Percentiles rank a stretch among this genome's conserved stretches.
phyloP scores from a whole-genome alignment of 2,329 filamentous ascomycete genomes.

The Tetracladium maxilliforme region DNA sequence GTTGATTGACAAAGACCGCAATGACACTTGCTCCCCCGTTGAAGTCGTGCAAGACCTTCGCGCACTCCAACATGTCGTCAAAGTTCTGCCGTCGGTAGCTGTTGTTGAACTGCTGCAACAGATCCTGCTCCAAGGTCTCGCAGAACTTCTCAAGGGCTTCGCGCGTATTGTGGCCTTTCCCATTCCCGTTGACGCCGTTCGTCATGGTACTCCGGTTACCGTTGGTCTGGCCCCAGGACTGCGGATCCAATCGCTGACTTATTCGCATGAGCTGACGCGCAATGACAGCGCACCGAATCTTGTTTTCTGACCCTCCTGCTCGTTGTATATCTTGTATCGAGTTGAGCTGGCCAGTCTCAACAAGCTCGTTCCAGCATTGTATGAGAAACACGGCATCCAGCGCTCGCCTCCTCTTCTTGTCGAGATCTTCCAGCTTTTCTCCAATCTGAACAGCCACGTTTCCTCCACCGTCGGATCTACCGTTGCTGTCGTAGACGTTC shows the following conservation, averaged over 20 bases:
- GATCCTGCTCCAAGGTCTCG: conserved; percentile 86
- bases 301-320: conserved; percentile 76
- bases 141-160: conserved; percentile 95
- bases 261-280: conserved; percentile 87
- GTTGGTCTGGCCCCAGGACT: conserved; percentile 53
- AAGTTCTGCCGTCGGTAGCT: conserved; percentile 93
- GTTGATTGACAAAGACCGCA: conserved; percentile 92
- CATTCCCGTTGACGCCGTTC: conserved; percentile 22
- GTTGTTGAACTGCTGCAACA: conserved; percentile 92
- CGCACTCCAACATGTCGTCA: conserved; percentile 95
- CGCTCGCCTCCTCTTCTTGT: conserved; percentile 78
- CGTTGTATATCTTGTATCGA: conserved; percentile 80
- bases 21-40: conserved; percentile 92
- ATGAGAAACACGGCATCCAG: conserved; percentile 91
- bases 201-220: conserved; percentile 33
- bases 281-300: conserved; percentile 87
- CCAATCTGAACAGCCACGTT: conserved; percentile 92
- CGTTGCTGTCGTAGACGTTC: conserved; percentile 29
- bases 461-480: conserved; percentile 47
- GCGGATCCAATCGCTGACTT: conserved; percentile 75
- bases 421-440: conserved; percentile 83
- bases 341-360: conserved; percentile 72
- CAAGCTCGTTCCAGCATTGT: conserved; percentile 93
- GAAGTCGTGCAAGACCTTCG: conserved; percentile 87
- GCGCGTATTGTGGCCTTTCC: conserved; percentile 49